These are phyloP conservation scores for Pyrus hybrid DNA, from an alignment of 331 rosid genomes.

Conservation along the genomic window DNA sequence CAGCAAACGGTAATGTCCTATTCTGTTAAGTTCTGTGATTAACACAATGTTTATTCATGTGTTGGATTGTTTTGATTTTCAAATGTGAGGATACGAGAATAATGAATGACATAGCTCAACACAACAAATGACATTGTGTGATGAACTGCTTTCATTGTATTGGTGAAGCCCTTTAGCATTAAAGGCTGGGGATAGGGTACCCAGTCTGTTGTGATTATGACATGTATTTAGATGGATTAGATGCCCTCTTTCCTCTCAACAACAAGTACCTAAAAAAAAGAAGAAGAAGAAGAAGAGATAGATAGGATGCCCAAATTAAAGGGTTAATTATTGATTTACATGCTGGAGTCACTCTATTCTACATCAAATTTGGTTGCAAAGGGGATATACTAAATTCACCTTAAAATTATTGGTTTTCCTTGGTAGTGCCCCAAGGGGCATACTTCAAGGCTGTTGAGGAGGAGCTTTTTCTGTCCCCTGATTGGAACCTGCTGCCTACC, in stretches of 20 bases:
- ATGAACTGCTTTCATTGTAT: not conserved
- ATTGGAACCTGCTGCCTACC: slow-evolving; percentile 88
- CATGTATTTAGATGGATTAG: slow-evolving; percentile 10
- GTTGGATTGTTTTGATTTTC: not conserved
- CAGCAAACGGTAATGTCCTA: slow-evolving; percentile 71
- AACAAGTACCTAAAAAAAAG: not conserved
- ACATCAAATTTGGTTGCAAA: slow-evolving; percentile 24
- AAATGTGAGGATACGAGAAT: not conserved
- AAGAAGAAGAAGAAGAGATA: not conserved
- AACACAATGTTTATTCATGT: not conserved
- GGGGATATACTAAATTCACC: slow-evolving; percentile 48
- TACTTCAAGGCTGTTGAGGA: slow-evolving; percentile 43
- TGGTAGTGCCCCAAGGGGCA: slow-evolving; percentile 67
- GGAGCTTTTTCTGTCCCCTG: slow-evolving; percentile 67
- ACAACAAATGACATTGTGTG: not conserved
- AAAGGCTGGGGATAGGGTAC: not conserved
- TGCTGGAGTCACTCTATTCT: slow-evolving; percentile 21
- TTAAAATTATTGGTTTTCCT: slow-evolving; percentile 58
- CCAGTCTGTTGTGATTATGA: not conserved
- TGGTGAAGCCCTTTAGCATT: not conserved
- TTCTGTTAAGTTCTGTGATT: not conserved
- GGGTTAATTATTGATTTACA: slow-evolving; percentile 14
- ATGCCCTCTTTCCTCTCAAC: not conserved
- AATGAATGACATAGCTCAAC: not conserved
- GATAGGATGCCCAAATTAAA: not conserved